Evolutionary conservation across 73 alveolate genomes (phyloP).

Genomic region (Paramecium pentaurelia): DNA sequence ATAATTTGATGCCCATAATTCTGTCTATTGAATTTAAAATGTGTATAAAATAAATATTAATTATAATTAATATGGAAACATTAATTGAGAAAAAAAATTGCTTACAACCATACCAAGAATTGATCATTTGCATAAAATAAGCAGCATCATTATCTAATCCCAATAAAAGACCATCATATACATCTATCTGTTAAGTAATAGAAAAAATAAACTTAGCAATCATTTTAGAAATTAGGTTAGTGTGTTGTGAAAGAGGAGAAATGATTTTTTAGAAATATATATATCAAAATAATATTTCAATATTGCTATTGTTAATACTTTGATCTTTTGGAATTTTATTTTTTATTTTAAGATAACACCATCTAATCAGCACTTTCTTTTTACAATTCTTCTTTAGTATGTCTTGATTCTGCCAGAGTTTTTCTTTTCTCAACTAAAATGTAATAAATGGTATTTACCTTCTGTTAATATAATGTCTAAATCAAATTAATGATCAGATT

Average conservation of each 20-base stretch:
- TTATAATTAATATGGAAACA: background rate
- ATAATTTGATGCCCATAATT: background rate
- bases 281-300: background rate
- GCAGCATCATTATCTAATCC: no score
- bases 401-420: constrained; percentile 32
- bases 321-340: background rate
- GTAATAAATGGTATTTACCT: background rate
- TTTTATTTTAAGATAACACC: background rate
- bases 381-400: constrained; percentile 11
- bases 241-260: background rate
- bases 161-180: no score
- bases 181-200: no score
- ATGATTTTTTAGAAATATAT: background rate
- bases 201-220: no score
- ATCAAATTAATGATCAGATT: background rate
- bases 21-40: background rate
- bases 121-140: background rate
- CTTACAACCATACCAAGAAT: background rate
- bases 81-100: background rate
- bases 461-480: background rate
- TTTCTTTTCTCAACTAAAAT: background rate
- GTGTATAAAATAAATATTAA: background rate
- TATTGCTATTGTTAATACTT: background rate
- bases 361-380: constrained; percentile 22
- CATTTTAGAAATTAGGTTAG: no score